These are phyloP conservation scores for Aspergillus diversus DNA, from an alignment of 495 filamentous ascomycete genomes.

Conservation along the genomic window DNA sequence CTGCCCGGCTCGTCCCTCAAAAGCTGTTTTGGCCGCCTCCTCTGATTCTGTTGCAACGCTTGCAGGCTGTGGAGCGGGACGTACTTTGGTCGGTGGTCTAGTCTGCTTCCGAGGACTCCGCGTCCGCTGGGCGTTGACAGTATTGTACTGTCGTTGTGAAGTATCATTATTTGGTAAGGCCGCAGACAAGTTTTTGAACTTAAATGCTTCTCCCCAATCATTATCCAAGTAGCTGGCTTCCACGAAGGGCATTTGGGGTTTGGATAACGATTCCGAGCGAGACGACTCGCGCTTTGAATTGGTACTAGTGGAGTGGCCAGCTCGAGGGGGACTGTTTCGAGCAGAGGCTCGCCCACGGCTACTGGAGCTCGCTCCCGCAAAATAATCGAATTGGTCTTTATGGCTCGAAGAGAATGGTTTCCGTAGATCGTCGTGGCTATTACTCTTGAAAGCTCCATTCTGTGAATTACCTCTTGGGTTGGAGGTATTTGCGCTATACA, in stretches of 20 bases:
- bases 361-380: constrained; percentile 43
- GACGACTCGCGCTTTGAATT: constrained; percentile 26
- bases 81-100: constrained; percentile 31
- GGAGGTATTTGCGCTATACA: background rate
- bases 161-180: constrained; percentile 43
- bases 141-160: constrained; percentile 32
- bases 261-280: constrained; percentile 22
- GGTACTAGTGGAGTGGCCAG: constrained; percentile 19
- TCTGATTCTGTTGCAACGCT: constrained; percentile 50
- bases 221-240: constrained; percentile 63
- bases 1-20: constrained; percentile 24
- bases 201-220: constrained; percentile 59
- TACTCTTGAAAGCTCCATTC: constrained; percentile 42
- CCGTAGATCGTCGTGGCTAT: constrained; percentile 76
- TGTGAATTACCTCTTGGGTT: constrained; percentile 20
- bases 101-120: constrained; percentile 44
- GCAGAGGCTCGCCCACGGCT: constrained; percentile 34
- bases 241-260: constrained; percentile 39
- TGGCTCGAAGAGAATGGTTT: constrained; percentile 68
- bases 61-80: constrained; percentile 37
- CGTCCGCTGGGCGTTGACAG: constrained; percentile 32
- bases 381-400: constrained; percentile 55
- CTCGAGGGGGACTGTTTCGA: constrained; percentile 24
- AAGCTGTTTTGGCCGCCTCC: constrained; percentile 39
- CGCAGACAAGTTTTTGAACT: constrained; percentile 62